Base-by-base conservation (phyloP, 2,329 filamentous ascomycete genomes). In the Ceratocystis ficicola region DNA sequence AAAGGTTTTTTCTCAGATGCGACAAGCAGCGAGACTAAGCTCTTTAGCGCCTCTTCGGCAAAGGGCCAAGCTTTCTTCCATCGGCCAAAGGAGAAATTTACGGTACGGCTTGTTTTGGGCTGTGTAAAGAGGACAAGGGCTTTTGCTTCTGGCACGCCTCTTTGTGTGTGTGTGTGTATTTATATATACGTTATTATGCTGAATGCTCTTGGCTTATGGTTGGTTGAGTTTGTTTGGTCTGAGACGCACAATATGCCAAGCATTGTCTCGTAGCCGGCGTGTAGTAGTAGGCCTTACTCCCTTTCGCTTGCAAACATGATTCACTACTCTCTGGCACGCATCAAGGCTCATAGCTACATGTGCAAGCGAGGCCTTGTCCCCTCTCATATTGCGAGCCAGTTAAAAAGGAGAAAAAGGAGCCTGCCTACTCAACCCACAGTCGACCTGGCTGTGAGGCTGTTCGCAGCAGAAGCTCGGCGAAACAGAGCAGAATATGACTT, bases 171-270 rank as follows among this genome's bases (percentile, higher is more conserved):
- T 41, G 3, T 5, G 10, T 41, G 32, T 36, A 10, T 41, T 3
- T 41, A 41, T 41, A 12, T 41, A 7, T 32, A 6, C 30, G 36
- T 4, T 41, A 12, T 41, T 41, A 3, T 41, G 36, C 36, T 15
- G 4, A 12, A 41, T 32, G 22, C 28, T 4, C 5, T 59, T 36
- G 2, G 55, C 15, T 8, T n/a, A 59, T 59, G 55, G 28, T 59
- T 59, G 55, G 55, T 36, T 20, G 28, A n/a, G n/a, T 17, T n/a
- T 59, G 48, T 32, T 59, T 36, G 30, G 55, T 59, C 55, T 59
- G 55, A 59, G 55, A 59, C 28, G 55, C 20, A 32, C 17, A 4
- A 5, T 30, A 20, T 59, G 55, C 55, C 55, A 59, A 36, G 55
- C 55, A n/a, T 59, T 36, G 28, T 59, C 12, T 36, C 12, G 55